These are phyloP conservation scores for Rutstroemia sp. DNA, from an alignment of 2,329 filamentous ascomycete species.

Conservation along the genomic window DNA sequence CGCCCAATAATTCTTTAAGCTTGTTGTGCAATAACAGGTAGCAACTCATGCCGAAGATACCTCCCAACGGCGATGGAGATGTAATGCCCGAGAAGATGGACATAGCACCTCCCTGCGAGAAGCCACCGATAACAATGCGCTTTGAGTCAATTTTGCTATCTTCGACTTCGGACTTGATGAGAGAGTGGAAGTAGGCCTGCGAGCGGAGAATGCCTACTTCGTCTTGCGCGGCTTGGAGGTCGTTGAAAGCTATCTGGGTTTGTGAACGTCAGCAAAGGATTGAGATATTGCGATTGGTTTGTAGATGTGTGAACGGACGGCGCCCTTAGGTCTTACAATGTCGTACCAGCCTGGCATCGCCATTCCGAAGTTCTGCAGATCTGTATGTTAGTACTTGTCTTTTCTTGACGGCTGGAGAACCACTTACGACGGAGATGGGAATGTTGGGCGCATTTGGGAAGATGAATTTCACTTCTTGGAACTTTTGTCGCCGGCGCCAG, in stretches of 20 bases:
- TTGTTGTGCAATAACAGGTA: slow-evolving; percentile 69
- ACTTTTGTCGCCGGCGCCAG: slow-evolving; percentile 71
- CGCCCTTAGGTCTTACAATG: slow-evolving; percentile 45
- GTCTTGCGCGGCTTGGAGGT: slow-evolving; percentile 48
- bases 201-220: slow-evolving; percentile 67
- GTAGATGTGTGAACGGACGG: slow-evolving; percentile 18
- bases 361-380: slow-evolving; percentile 61
- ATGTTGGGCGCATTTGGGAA: slow-evolving; percentile 85
- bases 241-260: slow-evolving; percentile 36
- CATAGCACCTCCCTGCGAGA: slow-evolving; percentile 84
- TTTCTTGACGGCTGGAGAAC: background rate
- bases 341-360: slow-evolving; percentile 86
- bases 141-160: slow-evolving; percentile 72
- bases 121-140: slow-evolving; percentile 79
- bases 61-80: slow-evolving; percentile 65
- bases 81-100: slow-evolving; percentile 76
- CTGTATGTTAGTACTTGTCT: slow-evolving; percentile 7
- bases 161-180: slow-evolving; percentile 70
- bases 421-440: slow-evolving; percentile 67
- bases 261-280: background rate
- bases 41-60: slow-evolving; percentile 77
- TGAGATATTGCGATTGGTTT: background rate
- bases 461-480: slow-evolving; percentile 88
- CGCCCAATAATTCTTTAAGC: slow-evolving; percentile 48
- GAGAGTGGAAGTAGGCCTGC: slow-evolving; percentile 65